Evolutionary conservation across 2,329 filamentous ascomycete species (phyloP), one percentile per base, ranked within the genome.

Genomic region (Juglanconis juglandina): DNA sequence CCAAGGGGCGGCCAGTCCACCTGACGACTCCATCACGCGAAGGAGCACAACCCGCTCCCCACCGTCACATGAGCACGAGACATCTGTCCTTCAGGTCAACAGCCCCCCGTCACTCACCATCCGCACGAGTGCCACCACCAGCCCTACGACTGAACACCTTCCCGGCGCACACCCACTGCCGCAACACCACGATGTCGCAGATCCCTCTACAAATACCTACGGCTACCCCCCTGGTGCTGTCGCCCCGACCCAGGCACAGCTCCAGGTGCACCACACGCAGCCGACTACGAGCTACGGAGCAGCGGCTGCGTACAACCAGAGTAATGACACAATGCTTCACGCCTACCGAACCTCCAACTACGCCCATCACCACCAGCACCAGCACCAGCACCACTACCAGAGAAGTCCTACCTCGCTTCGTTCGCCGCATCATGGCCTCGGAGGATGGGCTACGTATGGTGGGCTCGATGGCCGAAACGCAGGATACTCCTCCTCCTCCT

Each of bases 321-420:
- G 65, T 65, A 76, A 71, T 68, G 77, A 72, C 76, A 83, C 74
- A 63, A 85, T 86, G 82, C 76, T 86, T 51, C 79, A 79, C 42
- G 76, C 80, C 2, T 86, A 85, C 67, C 77, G 84, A 65, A 81
- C 75, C 66, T 73, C 76, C 47, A 81, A 78, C 57, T 85, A 82
- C 65, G 72, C 77, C 17, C 56, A 62, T 41, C 61, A 58, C 41
- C 60, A 64, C 30, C 54, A 64, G 10, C 55, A 60, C 30, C 53
- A 66, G 17, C 57, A 63, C 17, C 53, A 58, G 41, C 56, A 59
- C 39, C 49, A 66, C 37, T 59, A 64, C 55, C 67, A 65, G n/a
- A 47, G 63, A 4, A 59, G 53, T 51, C 63, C 58, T 35, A 58
- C 60, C n/a, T 58, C 42, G 32, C 61, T 72, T 6, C 65, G 70